Conservation (phyloP, 805 yeast species). For the Torulaspora microellipsoides region DNA sequence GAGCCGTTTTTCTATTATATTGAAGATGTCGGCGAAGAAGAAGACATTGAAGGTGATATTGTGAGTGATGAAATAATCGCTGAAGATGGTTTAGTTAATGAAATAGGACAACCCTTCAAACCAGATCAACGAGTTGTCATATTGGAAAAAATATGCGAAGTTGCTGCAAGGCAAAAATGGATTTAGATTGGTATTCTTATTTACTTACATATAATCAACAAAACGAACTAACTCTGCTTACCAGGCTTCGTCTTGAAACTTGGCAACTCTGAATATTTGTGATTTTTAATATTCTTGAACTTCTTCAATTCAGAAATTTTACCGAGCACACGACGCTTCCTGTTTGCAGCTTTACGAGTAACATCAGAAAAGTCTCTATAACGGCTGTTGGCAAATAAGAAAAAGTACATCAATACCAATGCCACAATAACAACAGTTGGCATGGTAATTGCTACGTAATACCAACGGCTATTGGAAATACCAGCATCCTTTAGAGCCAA, state of each 20-base stretch:
- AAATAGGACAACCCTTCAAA: conserved; percentile 16
- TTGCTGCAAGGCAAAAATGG: conserved; percentile 37
- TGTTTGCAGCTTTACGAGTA: conserved; percentile 34
- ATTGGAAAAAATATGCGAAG: conserved; percentile 35
- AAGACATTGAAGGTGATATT: conserved; percentile 11
- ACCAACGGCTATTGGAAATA: conserved; percentile 44
- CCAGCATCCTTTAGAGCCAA: conserved; percentile 43
- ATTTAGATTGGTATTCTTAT: conserved; percentile 13
- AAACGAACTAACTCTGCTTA: conserved; percentile 21
- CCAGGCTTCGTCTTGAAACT: conserved; percentile 26
- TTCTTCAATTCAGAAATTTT: conserved; percentile 34
- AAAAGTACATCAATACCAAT: conserved; percentile 59
- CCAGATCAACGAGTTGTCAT: conserved; percentile 36
- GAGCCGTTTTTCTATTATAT: conserved; percentile 37
- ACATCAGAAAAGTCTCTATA: conserved; percentile 51
- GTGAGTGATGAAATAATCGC: not conserved
- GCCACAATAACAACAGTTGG: conserved; percentile 63
- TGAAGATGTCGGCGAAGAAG: conserved; percentile 32
- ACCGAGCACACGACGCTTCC: conserved; percentile 39
- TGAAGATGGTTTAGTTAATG: conserved; percentile 9
- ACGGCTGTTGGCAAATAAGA: conserved; percentile 50
- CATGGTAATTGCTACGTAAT: conserved; percentile 60
- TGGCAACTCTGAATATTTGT: conserved; percentile 41
- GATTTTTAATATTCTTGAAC: conserved; percentile 34
- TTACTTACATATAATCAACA: not conserved